Evolutionary conservation across 352 stramenopile species (phyloP).

Genomic region (Globisporangium uncinulatum): DNA sequence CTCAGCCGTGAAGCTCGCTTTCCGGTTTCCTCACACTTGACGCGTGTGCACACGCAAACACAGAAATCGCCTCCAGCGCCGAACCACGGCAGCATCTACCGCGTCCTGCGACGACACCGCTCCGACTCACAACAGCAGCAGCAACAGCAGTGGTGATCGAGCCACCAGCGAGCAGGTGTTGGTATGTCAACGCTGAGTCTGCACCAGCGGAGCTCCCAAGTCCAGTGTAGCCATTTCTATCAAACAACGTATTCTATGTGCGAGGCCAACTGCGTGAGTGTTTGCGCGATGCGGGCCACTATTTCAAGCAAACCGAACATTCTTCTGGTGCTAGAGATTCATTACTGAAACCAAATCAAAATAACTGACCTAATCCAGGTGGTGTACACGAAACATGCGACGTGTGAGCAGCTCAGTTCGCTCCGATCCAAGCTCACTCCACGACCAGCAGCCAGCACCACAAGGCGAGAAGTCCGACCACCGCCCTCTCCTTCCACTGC

Average conservation of each 20-base stretch:
- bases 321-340: background rate
- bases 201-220: no score
- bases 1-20: no score
- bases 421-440: background rate
- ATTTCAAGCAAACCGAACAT: background rate
- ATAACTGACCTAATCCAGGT: background rate
- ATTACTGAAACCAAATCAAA: background rate
- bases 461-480: background rate
- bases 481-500: background rate
- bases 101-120: slow-evolving; percentile 32
- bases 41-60: background rate
- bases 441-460: background rate
- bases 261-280: no score
- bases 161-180: background rate
- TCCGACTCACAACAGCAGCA: background rate
- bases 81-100: slow-evolving; percentile 72
- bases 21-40: background rate
- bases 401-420: background rate
- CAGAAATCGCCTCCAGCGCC: slow-evolving; percentile 20
- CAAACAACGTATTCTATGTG: no score
- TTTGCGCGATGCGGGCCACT: no score
- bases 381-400: background rate
- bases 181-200: no score
- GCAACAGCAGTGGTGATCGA: background rate
- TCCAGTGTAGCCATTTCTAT: no score